Percentiles rank a stretch among this genome's conserved stretches.
Conservation (phyloP, 2,329 filamentous ascomycete genomes). For the Stagonosporopsis chrysanthemi region DNA sequence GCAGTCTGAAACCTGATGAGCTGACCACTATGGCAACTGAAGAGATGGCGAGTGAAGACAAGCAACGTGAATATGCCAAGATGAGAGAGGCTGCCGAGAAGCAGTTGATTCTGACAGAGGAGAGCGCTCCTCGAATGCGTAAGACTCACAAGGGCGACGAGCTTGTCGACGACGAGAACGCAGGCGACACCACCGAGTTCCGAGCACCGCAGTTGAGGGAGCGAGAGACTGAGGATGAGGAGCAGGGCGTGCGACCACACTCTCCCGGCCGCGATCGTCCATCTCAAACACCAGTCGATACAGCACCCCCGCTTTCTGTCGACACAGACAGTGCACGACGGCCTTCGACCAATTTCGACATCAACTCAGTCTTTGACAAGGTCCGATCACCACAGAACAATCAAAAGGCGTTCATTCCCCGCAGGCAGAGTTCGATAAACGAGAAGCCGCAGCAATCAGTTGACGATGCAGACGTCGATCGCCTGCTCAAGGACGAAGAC, state of each 20-base stretch:
- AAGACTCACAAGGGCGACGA: conserved; percentile 97
- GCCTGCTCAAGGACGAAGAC: conserved; percentile 82
- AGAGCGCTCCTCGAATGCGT: conserved; percentile 76
- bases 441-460: conserved; percentile 62
- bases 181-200: conserved; percentile 37
- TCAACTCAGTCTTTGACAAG: conserved; percentile 83
- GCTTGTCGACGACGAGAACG: conserved; percentile 75
- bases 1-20: conserved; percentile 73
- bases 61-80: conserved; percentile 77
- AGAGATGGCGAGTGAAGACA: conserved; percentile 90
- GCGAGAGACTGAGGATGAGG: conserved; percentile 37
- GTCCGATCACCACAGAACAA: conserved; percentile 74
- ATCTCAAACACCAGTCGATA: conserved; percentile 30
- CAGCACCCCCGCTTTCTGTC: conserved; percentile 40
- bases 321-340: conserved; percentile 54
- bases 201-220: conserved; percentile 36
- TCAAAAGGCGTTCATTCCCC: conserved; percentile 56
- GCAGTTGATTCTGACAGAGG: conserved; percentile 81
- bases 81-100: conserved; percentile 82
- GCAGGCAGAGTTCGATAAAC: conserved; percentile 59
- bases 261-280: conserved; percentile 26
- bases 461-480: conserved; percentile 88
- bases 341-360: conserved; percentile 75
- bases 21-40: conserved; percentile 88
- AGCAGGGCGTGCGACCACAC: conserved; percentile 26